A percentile compares a stretch with the other conserved stretches of the same genome.
phyloP scores from a whole-genome alignment of 768 basidiomycete genomes.

The Suillus americanus region DNA sequence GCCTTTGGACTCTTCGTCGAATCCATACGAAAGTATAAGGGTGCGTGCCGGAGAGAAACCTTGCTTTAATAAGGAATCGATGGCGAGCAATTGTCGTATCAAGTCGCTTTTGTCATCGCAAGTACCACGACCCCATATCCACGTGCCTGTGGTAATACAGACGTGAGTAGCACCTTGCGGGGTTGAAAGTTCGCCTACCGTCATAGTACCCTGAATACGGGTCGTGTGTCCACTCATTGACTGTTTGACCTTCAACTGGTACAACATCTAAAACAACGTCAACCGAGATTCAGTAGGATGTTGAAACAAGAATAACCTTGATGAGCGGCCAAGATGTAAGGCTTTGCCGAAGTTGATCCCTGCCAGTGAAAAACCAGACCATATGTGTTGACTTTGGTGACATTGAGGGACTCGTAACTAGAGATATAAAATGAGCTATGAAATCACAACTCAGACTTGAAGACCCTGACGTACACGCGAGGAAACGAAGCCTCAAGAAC shows the following conservation, averaged over 20 bases:
- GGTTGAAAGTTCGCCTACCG: conserved; percentile 27
- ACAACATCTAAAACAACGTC: conserved; percentile 51
- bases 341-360: conserved; percentile 50
- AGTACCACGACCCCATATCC: conserved; percentile 76
- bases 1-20: conserved; percentile 59
- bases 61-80: conserved; percentile 46
- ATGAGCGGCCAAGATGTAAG: conserved; percentile 51
- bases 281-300: neutral
- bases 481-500: conserved; percentile 46
- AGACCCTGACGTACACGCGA: conserved; percentile 42
- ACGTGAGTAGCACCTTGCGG: neutral
- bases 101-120: conserved; percentile 72
- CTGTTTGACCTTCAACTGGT: conserved; percentile 53
- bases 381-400: conserved; percentile 58
- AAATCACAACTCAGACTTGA: neutral
- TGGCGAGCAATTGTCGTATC: conserved; percentile 49
- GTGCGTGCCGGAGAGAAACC: conserved; percentile 47
- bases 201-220: conserved; percentile 62
- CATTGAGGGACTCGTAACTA: conserved; percentile 46
- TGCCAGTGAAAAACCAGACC: conserved; percentile 58
- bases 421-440: neutral
- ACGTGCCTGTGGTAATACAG: conserved; percentile 37
- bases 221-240: conserved; percentile 54
- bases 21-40: conserved; percentile 42
- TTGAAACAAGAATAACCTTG: conserved; percentile 32